Evolutionary conservation across 225 moss, liverwort and hornwort genomes (phyloP), one percentile per base, ranked within the genome.

Genomic region (Physcomitrium patens): DNA sequence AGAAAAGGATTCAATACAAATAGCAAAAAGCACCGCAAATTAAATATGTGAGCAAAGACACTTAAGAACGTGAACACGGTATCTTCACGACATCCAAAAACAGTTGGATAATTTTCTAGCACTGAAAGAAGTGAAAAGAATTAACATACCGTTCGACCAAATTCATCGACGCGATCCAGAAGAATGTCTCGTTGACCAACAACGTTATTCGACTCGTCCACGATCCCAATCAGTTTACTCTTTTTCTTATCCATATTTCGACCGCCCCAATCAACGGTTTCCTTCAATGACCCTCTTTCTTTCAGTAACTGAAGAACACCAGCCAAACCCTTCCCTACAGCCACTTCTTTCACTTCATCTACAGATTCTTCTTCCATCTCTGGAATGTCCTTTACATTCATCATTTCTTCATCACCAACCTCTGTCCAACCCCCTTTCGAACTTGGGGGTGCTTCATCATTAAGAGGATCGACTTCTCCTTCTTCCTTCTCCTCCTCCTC

Each of bases 201-300:
- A 78, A 95, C 86, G 64, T 90, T 90, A 74, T 94, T 99, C 12
- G 99, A 95, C 75, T 99, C 99, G 54, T 95, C 99, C 72, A 99
- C 90, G 58, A 99, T 95, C 45, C 99, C 99, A 54, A 99, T 85
- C 41, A 99, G 80, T 84, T 99, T 99, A 84, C 99, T 99, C 72
- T 95, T 86, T 78, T 95, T 99, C 87, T 99, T 99, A 81, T 99
- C 99, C 99, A 37, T 37, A 37, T 99, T 99, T 73, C 99, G 91
- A 77, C 99, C 99, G 57, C 99, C 99, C 31, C 99, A 99, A 78
- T 99, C 99, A 45, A 91, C 89, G 22, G 99, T 99, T 86, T 99
- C 99, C 80, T 93, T 93, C 54, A 99, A 81, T 16, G 93, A 93
- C 14, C 99, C 99, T 83, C 99, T 82, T 83, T 99, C 99, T 78